Evolutionary conservation across 75 land plant species (phyloP).

Genomic region (Cunninghamia lanceolata): DNA sequence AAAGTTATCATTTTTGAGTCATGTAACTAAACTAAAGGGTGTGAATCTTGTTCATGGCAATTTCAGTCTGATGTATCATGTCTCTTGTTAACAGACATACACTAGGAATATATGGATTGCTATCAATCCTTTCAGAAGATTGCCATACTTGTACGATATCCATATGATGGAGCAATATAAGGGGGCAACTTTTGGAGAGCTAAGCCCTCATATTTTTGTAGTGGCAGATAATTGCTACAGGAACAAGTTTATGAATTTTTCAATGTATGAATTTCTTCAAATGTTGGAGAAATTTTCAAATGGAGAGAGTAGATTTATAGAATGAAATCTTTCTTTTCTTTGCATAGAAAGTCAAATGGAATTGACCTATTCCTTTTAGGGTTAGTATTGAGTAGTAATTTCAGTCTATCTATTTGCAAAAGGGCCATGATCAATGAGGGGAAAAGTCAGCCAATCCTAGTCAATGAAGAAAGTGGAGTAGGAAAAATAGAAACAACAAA

Average conservation of each 20-base stretch:
- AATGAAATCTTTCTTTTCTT: neutral
- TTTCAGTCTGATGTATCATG: neutral
- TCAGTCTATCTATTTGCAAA: neutral
- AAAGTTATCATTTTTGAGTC: neutral
- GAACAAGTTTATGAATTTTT: conserved; percentile 24
- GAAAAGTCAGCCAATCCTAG: conserved; percentile 79
- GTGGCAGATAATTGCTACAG: conserved; percentile 79
- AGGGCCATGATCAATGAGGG: conserved; percentile 84
- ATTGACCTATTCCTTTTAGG: neutral
- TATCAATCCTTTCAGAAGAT: conserved; percentile 80
- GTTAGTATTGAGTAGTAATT: neutral
- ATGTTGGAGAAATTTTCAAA: neutral
- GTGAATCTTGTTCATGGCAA: neutral
- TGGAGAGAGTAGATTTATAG: neutral
- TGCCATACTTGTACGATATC: conserved; percentile 79
- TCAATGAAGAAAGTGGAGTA: conserved; percentile 92
- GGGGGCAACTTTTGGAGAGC: conserved; percentile 85
- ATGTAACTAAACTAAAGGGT: neutral
- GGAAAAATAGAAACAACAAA: conserved; percentile 93
- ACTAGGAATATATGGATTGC: conserved; percentile 88
- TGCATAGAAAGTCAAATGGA: neutral
- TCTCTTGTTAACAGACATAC: conserved; percentile 58
- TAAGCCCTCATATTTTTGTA: conserved; percentile 87
- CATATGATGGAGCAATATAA: conserved; percentile 96
- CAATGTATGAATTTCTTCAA: neutral